phyloP scores from a whole-genome alignment of 2,329 filamentous ascomycete species.

The Botrytis squamosa region DNA sequence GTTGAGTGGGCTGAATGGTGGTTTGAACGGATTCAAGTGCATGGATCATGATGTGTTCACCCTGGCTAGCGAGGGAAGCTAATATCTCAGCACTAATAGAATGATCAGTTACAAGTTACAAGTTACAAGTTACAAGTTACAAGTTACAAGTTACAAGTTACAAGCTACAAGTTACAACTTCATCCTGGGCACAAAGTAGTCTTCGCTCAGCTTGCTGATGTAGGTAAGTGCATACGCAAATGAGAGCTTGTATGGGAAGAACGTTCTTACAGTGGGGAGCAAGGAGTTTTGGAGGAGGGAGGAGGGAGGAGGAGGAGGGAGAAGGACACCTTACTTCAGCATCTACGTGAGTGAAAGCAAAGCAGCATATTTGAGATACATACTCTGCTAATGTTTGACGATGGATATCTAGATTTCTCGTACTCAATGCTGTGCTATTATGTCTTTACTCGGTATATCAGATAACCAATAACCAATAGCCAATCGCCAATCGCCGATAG shows the following conservation, averaged over 20 bases:
- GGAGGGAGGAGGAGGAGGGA: no score
- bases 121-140: background rate
- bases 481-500: no score
- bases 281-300: background rate
- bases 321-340: background rate
- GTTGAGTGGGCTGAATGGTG: background rate
- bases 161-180: background rate
- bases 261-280: background rate
- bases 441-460: background rate
- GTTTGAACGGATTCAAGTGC: constrained; percentile 1
- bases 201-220: background rate
- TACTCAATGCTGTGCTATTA: background rate
- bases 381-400: background rate
- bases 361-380: background rate
- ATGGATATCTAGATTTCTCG: background rate
- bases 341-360: background rate
- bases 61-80: background rate
- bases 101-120: background rate
- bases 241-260: background rate
- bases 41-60: constrained; percentile 10
- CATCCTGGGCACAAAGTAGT: background rate
- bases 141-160: background rate
- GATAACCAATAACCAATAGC: background rate
- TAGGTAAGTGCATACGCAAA: background rate
- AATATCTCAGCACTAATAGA: background rate